Conservation (phyloP, 192 early-diverging fungal species). For the Dissophora ornata region DNA sequence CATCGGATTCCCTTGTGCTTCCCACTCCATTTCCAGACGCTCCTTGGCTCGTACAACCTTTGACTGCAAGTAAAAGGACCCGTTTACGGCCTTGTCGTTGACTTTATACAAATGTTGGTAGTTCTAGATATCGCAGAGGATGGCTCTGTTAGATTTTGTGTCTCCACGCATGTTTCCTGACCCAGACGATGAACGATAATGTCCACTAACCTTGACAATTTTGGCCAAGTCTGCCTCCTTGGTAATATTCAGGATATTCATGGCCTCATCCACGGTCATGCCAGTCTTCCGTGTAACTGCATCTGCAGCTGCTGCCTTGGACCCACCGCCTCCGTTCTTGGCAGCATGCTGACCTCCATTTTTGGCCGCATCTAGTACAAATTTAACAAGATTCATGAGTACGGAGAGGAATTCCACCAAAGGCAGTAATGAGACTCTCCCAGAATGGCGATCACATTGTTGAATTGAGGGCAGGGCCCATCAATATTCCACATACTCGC, state of each 20-base stretch:
- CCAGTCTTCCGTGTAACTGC: slow-evolving; percentile 80
- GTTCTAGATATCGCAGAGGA: slow-evolving; percentile 62
- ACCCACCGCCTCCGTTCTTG: slow-evolving; percentile 36
- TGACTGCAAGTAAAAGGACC: slow-evolving; percentile 94
- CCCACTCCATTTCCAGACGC: slow-evolving; percentile 91
- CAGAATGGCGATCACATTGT: too few relatives aligned
- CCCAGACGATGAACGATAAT: too few relatives aligned
- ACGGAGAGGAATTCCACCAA: too few relatives aligned
- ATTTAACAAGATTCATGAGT: neutral
- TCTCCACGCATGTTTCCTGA: too few relatives aligned
- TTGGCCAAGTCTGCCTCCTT: slow-evolving; percentile 68
- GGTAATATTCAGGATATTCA: slow-evolving; percentile 88
- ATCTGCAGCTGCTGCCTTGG: slow-evolving; percentile 73
- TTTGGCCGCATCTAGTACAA: slow-evolving; percentile 67
- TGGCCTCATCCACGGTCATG: slow-evolving; percentile 91
- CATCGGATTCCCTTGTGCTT: slow-evolving; percentile 61
- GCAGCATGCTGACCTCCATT: slow-evolving; percentile 73
- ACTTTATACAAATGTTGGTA: slow-evolving; percentile 89
- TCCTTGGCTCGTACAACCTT: slow-evolving; percentile 95
- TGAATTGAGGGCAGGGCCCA: neutral
- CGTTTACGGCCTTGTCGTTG: slow-evolving; percentile 88
- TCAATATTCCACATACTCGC: slow-evolving; percentile 70
- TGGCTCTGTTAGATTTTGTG: slow-evolving; percentile 8
- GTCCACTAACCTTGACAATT: slow-evolving; percentile 56
- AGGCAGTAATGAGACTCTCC: too few relatives aligned